Evolutionary conservation across 345 rosid species (phyloP).

Genomic region (Mallotus nudiflorus): DNA sequence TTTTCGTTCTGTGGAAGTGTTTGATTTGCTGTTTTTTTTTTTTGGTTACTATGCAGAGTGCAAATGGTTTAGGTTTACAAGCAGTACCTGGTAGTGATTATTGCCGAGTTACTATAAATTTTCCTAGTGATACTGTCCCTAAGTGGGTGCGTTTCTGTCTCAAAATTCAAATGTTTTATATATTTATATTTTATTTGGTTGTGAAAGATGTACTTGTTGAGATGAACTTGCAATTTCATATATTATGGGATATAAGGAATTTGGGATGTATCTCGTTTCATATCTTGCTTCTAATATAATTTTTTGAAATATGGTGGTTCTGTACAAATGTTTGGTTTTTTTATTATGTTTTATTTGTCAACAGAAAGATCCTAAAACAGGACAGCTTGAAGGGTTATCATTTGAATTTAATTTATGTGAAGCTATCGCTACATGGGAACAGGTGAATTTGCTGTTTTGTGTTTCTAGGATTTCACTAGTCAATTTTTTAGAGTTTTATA

Average conservation of each 20-base stretch:
- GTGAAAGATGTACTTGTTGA: too few relatives aligned
- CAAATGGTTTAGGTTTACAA: conserved; percentile 85
- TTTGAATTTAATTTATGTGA: conserved; percentile 85
- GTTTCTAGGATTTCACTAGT: neutral
- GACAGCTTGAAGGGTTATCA: conserved; percentile 73
- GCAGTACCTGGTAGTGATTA: conserved; percentile 59
- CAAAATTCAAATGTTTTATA: neutral
- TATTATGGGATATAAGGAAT: neutral
- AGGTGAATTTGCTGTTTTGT: conserved; percentile 35
- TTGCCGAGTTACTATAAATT: conserved; percentile 62
- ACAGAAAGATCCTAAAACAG: conserved; percentile 90
- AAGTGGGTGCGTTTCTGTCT: conserved; percentile 67
- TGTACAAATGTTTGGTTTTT: neutral
- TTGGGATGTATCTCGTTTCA: too few relatives aligned
- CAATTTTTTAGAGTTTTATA: conserved; percentile 1
- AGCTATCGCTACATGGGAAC: conserved; percentile 97
- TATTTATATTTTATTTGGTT: too few relatives aligned
- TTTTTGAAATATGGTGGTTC: neutral
- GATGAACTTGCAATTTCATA: too few relatives aligned
- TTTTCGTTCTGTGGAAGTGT: neutral
- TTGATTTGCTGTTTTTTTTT: conserved; percentile 8
- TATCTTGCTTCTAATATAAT: too few relatives aligned
- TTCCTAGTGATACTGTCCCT: conserved; percentile 72
- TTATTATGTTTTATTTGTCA: neutral
- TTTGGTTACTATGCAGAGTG: conserved; percentile 60